Conservation (phyloP, 305 asterid genomes). For the Solanum hybrid region DNA sequence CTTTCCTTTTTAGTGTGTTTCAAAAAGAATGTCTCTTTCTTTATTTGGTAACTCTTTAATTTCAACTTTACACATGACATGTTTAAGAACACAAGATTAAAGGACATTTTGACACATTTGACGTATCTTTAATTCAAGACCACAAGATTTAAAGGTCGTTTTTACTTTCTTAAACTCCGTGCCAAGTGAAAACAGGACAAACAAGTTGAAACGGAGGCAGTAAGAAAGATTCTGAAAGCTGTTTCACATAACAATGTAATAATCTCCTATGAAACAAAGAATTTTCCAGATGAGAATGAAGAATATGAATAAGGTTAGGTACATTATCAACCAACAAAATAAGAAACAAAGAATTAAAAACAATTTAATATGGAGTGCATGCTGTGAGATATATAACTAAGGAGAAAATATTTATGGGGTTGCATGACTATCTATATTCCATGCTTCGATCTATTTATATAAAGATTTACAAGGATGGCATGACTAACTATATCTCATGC, state of each 20-base stretch:
- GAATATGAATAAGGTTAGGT: neutral
- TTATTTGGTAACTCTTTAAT: neutral
- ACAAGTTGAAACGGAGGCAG: neutral
- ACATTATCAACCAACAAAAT: neutral
- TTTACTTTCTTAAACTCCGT: neutral
- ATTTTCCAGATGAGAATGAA: neutral
- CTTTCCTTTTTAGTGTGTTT: neutral
- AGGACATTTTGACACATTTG: neutral
- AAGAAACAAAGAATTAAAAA: neutral
- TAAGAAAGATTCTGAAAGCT: neutral
- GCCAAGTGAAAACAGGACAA: neutral
- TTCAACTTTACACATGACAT: neutral
- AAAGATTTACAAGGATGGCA: neutral
- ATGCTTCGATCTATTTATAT: neutral
- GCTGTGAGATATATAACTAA: neutral
- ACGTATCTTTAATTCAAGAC: neutral
- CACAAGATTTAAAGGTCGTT: neutral
- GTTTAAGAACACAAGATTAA: neutral
- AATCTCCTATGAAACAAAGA: neutral
- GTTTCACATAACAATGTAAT: neutral
- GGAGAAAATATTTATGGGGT: neutral
- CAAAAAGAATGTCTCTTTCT: neutral
- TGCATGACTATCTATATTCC: neutral
- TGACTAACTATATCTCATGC: neutral
- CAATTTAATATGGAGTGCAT: neutral